Evolutionary conservation across 306 rosid genomes (phyloP), one percentile per base, ranked within the genome.

Genomic region (Lithocarpus polystachyus): DNA sequence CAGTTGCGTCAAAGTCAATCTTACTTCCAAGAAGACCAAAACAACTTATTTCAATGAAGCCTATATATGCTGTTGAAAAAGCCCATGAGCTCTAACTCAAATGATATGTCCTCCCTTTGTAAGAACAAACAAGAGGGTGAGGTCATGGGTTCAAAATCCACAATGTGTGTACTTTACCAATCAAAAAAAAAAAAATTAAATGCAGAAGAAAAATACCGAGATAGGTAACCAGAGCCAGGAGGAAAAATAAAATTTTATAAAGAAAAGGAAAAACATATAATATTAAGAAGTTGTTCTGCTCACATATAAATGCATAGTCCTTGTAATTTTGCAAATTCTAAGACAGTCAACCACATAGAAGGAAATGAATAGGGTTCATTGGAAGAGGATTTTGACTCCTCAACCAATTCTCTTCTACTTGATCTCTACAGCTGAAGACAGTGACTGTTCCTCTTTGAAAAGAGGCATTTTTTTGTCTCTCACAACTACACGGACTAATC

Each of bases 291-390:
- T 26, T 11, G 31, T 14, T 24, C 29, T 12, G 33, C 24, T 59
- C 6, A 23, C 67, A 11, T 15, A 60, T 28, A 60, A 24, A 11
- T 20, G 15, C 54, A 69, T 37, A 56, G 77, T 31, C 65, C 22
- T 28, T 28, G 37, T 71, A 65, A 73, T 45, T 10, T 67, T 73
- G 82, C 79, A 82, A 31, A 53, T 33, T 81, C 33, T 53, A 43
- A 76, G 74, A 17, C 33, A 56, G 59, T 60, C 67, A 60, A 60
- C 31, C 19, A 60, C 31, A 37, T 37, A 60, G 31, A 60, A 60
- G 29, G 71, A 31, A 19, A 35, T 18, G 52, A 67, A 67, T 31
- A 6, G 7, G 19, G 28, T 28, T 23, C 6, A 33, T 33, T 33
- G n/a, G 48, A 31, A 67, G 26, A 8, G 4, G 24, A 67, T 67